A percentile compares a stretch with the other conserved stretches of the same genome.
These are phyloP conservation scores for Ascochyta clinopodiicola DNA, from an alignment of 2,329 filamentous ascomycete species.

Conservation along the genomic window DNA sequence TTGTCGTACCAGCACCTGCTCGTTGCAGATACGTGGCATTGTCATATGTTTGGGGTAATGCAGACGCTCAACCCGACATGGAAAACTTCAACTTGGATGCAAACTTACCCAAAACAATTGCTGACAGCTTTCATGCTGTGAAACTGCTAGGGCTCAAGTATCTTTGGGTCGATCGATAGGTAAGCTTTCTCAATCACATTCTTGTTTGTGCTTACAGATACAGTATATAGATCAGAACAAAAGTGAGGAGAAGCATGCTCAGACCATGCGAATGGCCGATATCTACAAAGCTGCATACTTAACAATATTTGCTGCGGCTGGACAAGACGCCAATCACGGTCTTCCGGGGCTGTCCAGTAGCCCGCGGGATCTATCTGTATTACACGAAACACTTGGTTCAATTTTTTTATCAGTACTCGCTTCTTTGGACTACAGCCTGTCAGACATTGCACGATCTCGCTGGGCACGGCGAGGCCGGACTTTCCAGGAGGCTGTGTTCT, in stretches of 20 bases:
- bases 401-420: not conserved
- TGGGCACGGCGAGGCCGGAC: not conserved
- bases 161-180: not conserved
- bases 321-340: not conserved
- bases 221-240: not conserved
- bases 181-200: not conserved
- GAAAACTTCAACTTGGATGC: not conserved
- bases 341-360: not conserved
- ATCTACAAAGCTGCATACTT: not conserved
- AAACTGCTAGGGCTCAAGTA: not conserved
- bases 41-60: not conserved
- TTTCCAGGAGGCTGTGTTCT: not conserved
- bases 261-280: not conserved
- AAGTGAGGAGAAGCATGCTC: not conserved
- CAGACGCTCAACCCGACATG: not conserved
- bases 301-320: not conserved
- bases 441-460: not conserved
- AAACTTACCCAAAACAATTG: not conserved
- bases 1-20: not conserved
- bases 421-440: not conserved
- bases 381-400: not conserved
- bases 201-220: not conserved
- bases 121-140: not conserved
- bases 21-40: not conserved
- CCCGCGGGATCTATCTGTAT: not conserved